phyloP scores from a whole-genome alignment of 116 monocot genomes.

The Papilionanthe hybrid region DNA sequence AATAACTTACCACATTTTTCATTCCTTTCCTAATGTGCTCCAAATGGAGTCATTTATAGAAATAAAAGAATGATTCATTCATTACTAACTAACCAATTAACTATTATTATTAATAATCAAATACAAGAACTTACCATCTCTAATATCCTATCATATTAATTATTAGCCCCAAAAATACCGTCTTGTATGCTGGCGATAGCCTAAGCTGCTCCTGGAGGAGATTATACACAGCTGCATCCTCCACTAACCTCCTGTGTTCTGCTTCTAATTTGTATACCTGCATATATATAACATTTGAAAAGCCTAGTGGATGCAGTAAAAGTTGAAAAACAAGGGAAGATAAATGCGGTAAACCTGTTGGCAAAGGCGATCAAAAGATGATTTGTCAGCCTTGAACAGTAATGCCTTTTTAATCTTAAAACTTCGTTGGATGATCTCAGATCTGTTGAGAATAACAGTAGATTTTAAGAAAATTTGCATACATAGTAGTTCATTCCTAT shows the following conservation, averaged over 20 bases:
- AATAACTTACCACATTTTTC: too few relatives aligned
- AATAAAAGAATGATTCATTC: too few relatives aligned
- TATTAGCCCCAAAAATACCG: slow-evolving; percentile 24
- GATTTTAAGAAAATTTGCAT: too few relatives aligned
- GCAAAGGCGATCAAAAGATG: slow-evolving; percentile 63
- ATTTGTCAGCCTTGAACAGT: slow-evolving; percentile 50
- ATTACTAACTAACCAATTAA: too few relatives aligned
- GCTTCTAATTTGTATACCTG: slow-evolving; percentile 67
- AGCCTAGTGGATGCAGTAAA: not conserved
- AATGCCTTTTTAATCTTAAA: slow-evolving; percentile 78
- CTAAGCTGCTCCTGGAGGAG: slow-evolving; percentile 67
- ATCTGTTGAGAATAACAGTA: slow-evolving; percentile 25
- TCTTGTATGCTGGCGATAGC: slow-evolving; percentile 68
- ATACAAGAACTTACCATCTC: too few relatives aligned
- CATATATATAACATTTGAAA: not conserved
- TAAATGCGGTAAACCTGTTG: slow-evolving; percentile 40
- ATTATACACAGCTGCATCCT: slow-evolving; percentile 74
- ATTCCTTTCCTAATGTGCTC: too few relatives aligned
- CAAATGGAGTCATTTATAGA: too few relatives aligned
- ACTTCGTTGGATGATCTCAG: slow-evolving; percentile 51
- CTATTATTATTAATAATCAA: too few relatives aligned
- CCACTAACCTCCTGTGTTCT: slow-evolving; percentile 58
- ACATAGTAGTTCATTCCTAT: too few relatives aligned
- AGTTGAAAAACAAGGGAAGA: too few relatives aligned
- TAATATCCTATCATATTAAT: too few relatives aligned